Evolutionary conservation across 2,329 filamentous ascomycete species (phyloP).

Genomic region (Blastomyces gilchristii): DNA sequence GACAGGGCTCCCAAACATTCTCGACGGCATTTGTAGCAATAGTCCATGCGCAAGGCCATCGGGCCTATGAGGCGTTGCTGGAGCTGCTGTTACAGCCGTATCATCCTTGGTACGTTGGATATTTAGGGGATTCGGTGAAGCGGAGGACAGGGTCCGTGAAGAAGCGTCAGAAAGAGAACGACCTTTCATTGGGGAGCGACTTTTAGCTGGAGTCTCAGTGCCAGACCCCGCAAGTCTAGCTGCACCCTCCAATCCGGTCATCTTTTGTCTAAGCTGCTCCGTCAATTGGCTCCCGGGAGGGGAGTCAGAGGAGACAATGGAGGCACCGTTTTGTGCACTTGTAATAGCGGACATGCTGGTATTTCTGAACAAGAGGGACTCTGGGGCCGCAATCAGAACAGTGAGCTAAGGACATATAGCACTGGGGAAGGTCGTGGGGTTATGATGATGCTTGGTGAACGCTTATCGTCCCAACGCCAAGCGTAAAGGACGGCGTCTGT

Average conservation of each 20-base stretch:
- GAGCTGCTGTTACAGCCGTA: constrained; percentile 44
- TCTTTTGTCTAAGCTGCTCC: constrained; percentile 26
- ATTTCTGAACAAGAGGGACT: neutral
- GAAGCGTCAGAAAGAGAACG: constrained; percentile 57
- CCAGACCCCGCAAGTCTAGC: constrained; percentile 7
- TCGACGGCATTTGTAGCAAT: constrained; percentile 58
- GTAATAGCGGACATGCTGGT: neutral
- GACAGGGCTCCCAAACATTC: constrained; percentile 34
- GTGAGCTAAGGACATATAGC: neutral
- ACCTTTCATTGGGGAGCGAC: constrained; percentile 39
- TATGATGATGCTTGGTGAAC: neutral
- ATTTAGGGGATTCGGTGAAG: constrained; percentile 50
- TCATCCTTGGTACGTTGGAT: constrained; percentile 55
- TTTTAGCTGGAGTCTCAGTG: neutral
- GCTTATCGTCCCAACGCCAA: neutral
- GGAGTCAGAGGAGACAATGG: neutral
- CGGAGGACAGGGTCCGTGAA: constrained; percentile 46
- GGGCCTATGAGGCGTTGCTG: constrained; percentile 64
- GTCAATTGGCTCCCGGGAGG: constrained; percentile 30
- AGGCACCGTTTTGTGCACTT: neutral
- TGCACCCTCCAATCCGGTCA: constrained; percentile 17
- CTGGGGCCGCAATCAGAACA: neutral
- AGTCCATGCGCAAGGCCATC: constrained; percentile 54
- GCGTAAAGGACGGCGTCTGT: neutral
- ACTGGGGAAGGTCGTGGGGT: neutral